Conservation (phyloP, 306 rosid genomes). For the Cercis canadensis region DNA sequence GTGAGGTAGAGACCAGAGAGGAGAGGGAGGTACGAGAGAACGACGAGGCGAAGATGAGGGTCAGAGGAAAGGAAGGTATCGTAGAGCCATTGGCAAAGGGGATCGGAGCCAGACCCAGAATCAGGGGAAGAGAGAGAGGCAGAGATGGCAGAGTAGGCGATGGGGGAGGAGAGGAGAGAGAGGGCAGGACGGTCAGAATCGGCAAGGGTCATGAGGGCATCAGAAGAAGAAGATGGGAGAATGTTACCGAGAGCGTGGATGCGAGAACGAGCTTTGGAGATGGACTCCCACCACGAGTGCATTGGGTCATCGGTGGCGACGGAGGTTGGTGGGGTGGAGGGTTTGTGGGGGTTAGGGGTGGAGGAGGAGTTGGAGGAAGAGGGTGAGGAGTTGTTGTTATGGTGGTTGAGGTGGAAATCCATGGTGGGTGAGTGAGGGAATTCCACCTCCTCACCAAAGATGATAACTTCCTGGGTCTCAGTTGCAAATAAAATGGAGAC, state of each 20-base stretch:
- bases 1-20: conserved; percentile 82
- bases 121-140: conserved; percentile 52
- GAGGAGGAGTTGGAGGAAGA: conserved; percentile 35
- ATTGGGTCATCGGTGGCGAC: conserved; percentile 62
- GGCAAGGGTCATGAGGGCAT: conserved; percentile 70
- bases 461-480: neutral
- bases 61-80: conserved; percentile 90
- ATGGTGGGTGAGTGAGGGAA: conserved; percentile 27
- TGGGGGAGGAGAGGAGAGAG: conserved; percentile 81
- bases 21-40: conserved; percentile 87
- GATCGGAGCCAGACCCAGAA: conserved; percentile 82
- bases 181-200: conserved; percentile 98
- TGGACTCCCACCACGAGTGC: conserved; percentile 98
- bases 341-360: conserved; percentile 6
- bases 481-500: neutral
- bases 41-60: conserved; percentile 86
- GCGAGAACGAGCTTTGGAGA: conserved; percentile 90
- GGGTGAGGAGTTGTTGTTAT: conserved; percentile 37
- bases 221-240: conserved; percentile 45
- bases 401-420: conserved; percentile 59
- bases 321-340: conserved; percentile 22
- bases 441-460: conserved; percentile 8
- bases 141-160: conserved; percentile 66
- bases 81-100: conserved; percentile 97
- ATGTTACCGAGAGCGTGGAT: conserved; percentile 79